Evolutionary conservation across 2,329 filamentous ascomycete genomes (phyloP), one percentile per base, ranked within the genome.

Genomic region (Fusarium veterinarium): DNA sequence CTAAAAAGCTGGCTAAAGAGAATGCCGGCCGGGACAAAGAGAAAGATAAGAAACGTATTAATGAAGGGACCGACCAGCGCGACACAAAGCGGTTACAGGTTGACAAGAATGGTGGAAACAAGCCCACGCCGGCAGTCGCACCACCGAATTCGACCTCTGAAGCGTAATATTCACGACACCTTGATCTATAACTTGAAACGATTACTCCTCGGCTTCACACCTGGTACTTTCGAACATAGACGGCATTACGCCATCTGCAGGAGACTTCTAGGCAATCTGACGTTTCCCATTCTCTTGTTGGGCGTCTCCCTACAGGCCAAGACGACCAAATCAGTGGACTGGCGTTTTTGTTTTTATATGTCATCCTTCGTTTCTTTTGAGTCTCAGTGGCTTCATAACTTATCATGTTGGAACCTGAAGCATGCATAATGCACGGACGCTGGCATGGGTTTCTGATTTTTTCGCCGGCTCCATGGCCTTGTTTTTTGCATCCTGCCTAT

Each of bases 1-100:
- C 86, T 12, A 83, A 84, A 8, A 85, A 83, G 45, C 82, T 84
- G 1, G 82, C 81, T 23, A 86, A 84, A 74, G 84, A 84, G 3
- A 75, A 69, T 13, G 53, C 64, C 6, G 73, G 75, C 35, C 76
- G 78, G 11, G 80, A 81, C 25, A 76, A 73, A 57, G 79, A 81
- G 31, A 76, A 75, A 57, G 84, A 86, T 25, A 83, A 82, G 71
- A 86, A 86, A 73, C 81, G 83, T 11, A 71, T 76, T 25, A 77
- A 77, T 31, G 82, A 83, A 35, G 73, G 61, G 25, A 70, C 76
- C 31, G 79, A 81, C 28, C 75, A 77, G 49, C 76, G 78, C 38
- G 80, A 81, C 20, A 74, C 78, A 13, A 84, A 84, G 71, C 77
- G 81, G 28, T 38, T 77, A 8, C 80, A 82, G 33, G 64, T 80